Percentiles rank a stretch among this genome's conserved stretches.
Conservation (phyloP, 495 filamentous ascomycete species). For the Aspergillus steynii region DNA sequence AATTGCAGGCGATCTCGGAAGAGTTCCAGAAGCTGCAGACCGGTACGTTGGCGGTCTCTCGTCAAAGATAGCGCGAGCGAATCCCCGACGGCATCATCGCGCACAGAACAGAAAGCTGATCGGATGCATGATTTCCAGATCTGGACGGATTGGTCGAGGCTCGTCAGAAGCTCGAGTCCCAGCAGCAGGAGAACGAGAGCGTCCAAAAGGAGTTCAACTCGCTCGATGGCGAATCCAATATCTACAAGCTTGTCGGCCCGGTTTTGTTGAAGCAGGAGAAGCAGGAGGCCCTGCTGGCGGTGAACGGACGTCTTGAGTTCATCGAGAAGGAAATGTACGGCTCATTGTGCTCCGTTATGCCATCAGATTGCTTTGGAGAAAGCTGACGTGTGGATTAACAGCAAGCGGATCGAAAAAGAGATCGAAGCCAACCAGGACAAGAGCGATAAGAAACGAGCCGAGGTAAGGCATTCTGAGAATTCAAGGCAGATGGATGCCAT, state of each 20-base stretch:
- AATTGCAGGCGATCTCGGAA: slow-evolving; percentile 79
- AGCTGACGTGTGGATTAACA: slow-evolving; percentile 31
- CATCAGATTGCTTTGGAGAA: neutral
- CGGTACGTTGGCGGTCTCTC: slow-evolving; percentile 47
- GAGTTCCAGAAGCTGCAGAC: slow-evolving; percentile 85
- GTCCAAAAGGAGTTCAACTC: slow-evolving; percentile 89
- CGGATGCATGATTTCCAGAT: slow-evolving; percentile 50
- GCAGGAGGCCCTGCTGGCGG: slow-evolving; percentile 80
- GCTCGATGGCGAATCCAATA: slow-evolving; percentile 76
- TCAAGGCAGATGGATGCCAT: neutral
- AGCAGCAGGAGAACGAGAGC: slow-evolving; percentile 86
- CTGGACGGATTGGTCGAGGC: slow-evolving; percentile 72
- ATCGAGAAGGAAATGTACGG: slow-evolving; percentile 91
- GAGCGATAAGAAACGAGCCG: slow-evolving; percentile 76
- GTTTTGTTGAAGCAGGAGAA: slow-evolving; percentile 94
- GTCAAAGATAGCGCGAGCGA: neutral
- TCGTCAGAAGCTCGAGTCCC: slow-evolving; percentile 91
- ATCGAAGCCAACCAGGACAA: slow-evolving; percentile 78
- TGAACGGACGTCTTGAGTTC: slow-evolving; percentile 86
- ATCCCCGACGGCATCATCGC: neutral
- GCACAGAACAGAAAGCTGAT: slow-evolving; percentile 13
- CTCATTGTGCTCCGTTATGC: slow-evolving; percentile 2
- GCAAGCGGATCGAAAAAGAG: slow-evolving; percentile 77
- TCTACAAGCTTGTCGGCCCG: slow-evolving; percentile 94
- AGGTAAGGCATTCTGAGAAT: slow-evolving; percentile 44